Evolutionary conservation across 805 yeast species (phyloP), one percentile per base, ranked within the genome.

Genomic region (Helenozyma rhizophorensis): DNA sequence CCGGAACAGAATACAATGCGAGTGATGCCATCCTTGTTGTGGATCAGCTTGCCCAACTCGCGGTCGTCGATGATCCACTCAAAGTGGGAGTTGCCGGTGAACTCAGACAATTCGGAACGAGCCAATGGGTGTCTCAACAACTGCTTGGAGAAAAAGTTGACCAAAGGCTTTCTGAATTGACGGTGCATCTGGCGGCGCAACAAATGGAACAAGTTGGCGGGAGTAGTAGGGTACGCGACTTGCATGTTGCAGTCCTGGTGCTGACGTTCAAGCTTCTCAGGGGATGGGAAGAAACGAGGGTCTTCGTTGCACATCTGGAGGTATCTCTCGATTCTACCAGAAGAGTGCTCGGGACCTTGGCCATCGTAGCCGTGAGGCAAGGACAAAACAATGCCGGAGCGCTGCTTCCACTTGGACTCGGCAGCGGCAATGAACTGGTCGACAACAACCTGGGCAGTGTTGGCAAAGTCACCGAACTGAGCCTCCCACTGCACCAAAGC

Each of bases 291-390:
- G 53, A 56, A 67, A 68, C 97, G 83, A 54, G 86, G 87, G 63
- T 93, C 98, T 70, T 93, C 99, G 60, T 89, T 89, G 57, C 96
- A 83, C 58, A 93, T 68, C 71, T 86, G 96, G 65, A 93, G 74
- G 70, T 88, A 93, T 72, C 99, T 82, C 72, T 93, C 99, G 34
- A 93, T 66, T 76, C 97, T 83, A 54, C 95, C 97, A 36, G 96
- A 85, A 17, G 98, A 93, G 69, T 93, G 99, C 72, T 93, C 99
- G 47, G 99, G 97, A 55, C 99, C 99, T 72, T 93, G 98, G 48
- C 99, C 99, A 62, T 93, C 99, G 63, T 89, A 93, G 70, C 99
- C 99, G 62, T 93, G 99, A 37, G 99, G 99, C 65, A 93, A 75
- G 3, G 97, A 86, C 50, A 93, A 68, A 23, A 93, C 95, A 39